Conservation (phyloP, 768 basidiomycete genomes). For the Boletus huronensis region DNA sequence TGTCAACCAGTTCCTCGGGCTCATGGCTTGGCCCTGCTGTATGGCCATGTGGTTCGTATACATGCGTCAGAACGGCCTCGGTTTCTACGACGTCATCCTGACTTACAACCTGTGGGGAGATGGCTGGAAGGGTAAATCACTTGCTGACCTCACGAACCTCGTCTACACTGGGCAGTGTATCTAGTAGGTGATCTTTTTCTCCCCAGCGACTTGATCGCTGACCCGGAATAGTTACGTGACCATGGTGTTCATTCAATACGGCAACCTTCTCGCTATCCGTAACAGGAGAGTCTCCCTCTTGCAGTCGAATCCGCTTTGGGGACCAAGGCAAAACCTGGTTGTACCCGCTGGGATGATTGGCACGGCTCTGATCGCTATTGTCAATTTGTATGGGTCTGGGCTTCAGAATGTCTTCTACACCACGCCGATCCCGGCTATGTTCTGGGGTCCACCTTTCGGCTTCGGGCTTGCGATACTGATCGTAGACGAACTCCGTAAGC, state of each 20-base stretch:
- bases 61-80: conserved; percentile 38
- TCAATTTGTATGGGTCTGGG: conserved; percentile 43
- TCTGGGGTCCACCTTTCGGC: conserved; percentile 46
- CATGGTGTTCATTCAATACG: conserved; percentile 46
- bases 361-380: conserved; percentile 42
- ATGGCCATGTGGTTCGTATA: conserved; percentile 42
- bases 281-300: conserved; percentile 44
- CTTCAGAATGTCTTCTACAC: conserved; percentile 43
- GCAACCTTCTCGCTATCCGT: conserved; percentile 40
- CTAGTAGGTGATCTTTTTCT: conserved; percentile 33
- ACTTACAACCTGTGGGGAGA: conserved; percentile 39
- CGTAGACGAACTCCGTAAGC: conserved; percentile 44
- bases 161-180: conserved; percentile 44
- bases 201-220: not conserved
- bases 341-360: conserved; percentile 37
- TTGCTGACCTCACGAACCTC: conserved; percentile 31
- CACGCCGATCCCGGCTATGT: conserved; percentile 42
- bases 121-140: conserved; percentile 34
- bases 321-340: conserved; percentile 41
- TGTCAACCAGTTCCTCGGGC: conserved; percentile 36
- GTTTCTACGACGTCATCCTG: conserved; percentile 38
- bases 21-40: conserved; percentile 46
- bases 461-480: conserved; percentile 41
- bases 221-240: conserved; percentile 40
- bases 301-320: conserved; percentile 44